Conservation (phyloP, 169 alveolate species). For the Perkinsus olseni region DNA sequence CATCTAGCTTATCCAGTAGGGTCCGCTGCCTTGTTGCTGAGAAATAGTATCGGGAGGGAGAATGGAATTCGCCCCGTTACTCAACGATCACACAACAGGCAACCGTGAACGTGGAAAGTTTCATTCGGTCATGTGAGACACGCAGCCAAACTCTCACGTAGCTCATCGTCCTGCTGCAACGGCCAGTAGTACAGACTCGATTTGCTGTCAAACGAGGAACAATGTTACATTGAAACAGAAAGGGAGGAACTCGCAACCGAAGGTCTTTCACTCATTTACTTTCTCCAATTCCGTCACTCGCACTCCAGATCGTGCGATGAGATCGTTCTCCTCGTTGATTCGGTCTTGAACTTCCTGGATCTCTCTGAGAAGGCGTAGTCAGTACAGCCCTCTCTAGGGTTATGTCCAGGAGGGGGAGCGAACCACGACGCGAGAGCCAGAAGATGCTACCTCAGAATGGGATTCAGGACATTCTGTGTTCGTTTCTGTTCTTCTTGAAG, state of each 20-base stretch:
- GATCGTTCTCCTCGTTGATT: background rate
- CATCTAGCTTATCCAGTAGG: too few relatives aligned
- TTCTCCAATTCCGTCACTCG: background rate
- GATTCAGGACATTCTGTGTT: background rate
- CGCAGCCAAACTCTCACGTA: background rate
- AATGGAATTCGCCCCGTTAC: too few relatives aligned
- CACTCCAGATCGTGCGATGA: background rate
- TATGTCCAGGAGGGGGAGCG: background rate
- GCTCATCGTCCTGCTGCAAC: background rate
- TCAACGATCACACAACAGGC: too few relatives aligned
- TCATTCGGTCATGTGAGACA: too few relatives aligned
- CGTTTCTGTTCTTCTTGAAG: background rate
- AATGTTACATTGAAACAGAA: background rate
- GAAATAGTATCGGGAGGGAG: too few relatives aligned
- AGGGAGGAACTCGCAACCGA: background rate
- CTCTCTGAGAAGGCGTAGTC: background rate
- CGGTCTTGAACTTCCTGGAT: background rate
- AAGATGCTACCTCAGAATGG: background rate
- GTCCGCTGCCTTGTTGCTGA: too few relatives aligned
- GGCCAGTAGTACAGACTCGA: background rate
- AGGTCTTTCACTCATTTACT: too few relatives aligned
- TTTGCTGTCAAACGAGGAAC: background rate
- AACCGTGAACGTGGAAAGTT: too few relatives aligned
- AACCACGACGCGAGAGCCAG: background rate
- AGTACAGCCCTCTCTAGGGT: too few relatives aligned